Base-by-base conservation (phyloP, 257 asterid species). In the Sherardia arvensis region DNA sequence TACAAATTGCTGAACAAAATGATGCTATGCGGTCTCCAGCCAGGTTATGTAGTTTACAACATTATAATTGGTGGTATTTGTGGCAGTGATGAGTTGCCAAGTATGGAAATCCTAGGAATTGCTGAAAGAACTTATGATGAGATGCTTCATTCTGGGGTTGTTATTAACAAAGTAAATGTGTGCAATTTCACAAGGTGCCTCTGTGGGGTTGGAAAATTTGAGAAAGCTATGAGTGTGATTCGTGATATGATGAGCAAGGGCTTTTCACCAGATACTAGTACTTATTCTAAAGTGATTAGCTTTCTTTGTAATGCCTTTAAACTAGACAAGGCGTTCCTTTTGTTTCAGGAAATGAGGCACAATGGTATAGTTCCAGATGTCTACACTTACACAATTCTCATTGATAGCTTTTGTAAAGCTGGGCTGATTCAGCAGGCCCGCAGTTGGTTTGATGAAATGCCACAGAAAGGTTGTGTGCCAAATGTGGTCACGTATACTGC, bases 401-500 rank as follows among this genome's bases (percentile, higher is more conserved):
- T 92, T 53, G 97, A 92, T 81, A 84, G 82, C 72, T 92, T 89
- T 75, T 89, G 95, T 78, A 92, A 92, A 80, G 86, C 79, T 28
- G 97, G 99, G 54, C 80, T 92, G 32, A 81, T 89, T 79, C 79
- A 81, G 64, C 99, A 92, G 77, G 97, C 97, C 68, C 94, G 75
- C 66, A 62, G 73, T 69, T 89, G 88, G 99, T 78, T 92, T 48
- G 82, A 87, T 34, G 97, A 92, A 79, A 92, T 92, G 99, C 54
- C 68, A 25, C 72, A 77, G 70, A 78, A 82, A 26, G 96, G 95
- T 11, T 89, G 99, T 69, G 34, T 72, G 48, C 99, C 99, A 9
- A 89, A 66, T 66, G 94, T 89, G 71, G 96, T 92, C 73, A 92
- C 99, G 2, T 87, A 89, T 64, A 92, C 99, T 51, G 79, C 96